Conservation (phyloP, 495 filamentous ascomycete genomes). For the Penicillium pulvis region DNA sequence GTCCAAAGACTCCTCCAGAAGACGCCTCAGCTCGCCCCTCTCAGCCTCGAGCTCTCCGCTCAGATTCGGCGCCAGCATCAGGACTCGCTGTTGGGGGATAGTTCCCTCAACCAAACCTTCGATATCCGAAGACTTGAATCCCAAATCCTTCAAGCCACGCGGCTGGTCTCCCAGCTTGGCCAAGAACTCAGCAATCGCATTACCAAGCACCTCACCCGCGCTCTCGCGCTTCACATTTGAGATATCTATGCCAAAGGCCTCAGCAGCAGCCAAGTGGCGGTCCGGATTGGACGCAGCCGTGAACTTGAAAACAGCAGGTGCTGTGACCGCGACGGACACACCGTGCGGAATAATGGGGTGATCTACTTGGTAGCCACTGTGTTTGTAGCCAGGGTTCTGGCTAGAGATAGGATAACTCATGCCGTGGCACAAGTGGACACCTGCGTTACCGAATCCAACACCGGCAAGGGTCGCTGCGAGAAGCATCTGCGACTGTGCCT, state of each 20-base stretch:
- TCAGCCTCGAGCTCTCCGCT: constrained; percentile 63
- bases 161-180: constrained; percentile 86
- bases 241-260: constrained; percentile 88
- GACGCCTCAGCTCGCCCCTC: constrained; percentile 62
- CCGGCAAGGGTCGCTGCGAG: constrained; percentile 92
- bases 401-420: constrained; percentile 96
- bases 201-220: constrained; percentile 82
- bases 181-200: constrained; percentile 79
- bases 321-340: constrained; percentile 91
- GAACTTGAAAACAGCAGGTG: constrained; percentile 91
- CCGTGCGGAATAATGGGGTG: constrained; percentile 90
- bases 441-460: constrained; percentile 96
- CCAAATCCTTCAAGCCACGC: constrained; percentile 77
- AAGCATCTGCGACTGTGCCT: constrained; percentile 93
- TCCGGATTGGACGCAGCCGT: constrained; percentile 89
- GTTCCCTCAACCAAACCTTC: constrained; percentile 89
- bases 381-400: constrained; percentile 88
- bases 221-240: constrained; percentile 80
- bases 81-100: constrained; percentile 82
- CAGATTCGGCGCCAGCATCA: constrained; percentile 88
- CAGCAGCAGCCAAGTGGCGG: constrained; percentile 84
- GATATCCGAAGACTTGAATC: constrained; percentile 73
- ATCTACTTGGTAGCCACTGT: constrained; percentile 75
- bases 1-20: constrained; percentile 69
- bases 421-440: constrained; percentile 95